A percentile compares a stretch with the other conserved stretches of the same genome.
Conservation (phyloP, 2,329 filamentous ascomycete genomes). For the Colletotrichum theobromicola region DNA sequence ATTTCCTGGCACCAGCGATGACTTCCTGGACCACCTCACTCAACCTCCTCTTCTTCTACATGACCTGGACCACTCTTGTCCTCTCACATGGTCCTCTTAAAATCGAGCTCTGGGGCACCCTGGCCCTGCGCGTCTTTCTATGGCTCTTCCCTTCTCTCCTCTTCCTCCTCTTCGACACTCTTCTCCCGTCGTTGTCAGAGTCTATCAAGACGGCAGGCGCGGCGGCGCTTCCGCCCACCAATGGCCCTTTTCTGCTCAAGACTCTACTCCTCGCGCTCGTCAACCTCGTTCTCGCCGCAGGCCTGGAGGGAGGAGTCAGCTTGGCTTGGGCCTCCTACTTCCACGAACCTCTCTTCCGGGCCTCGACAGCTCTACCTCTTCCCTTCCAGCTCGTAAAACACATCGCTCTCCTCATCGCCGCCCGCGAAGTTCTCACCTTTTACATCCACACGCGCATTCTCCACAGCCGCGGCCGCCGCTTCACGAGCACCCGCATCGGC, state of each 20-base stretch:
- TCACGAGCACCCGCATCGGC: constrained; percentile 36
- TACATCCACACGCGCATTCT: constrained; percentile 75
- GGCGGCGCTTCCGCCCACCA: constrained; percentile 48
- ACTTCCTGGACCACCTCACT: constrained; percentile 79
- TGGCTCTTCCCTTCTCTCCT: constrained; percentile 76
- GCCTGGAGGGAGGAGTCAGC: constrained; percentile 47
- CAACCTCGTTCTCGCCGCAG: constrained; percentile 51
- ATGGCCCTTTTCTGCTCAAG: constrained; percentile 35
- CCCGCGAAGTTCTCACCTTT: constrained; percentile 70
- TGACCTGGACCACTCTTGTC: constrained; percentile 87
- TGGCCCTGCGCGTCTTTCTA: constrained; percentile 70
- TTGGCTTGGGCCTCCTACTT: constrained; percentile 39
- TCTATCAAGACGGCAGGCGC: constrained; percentile 71
- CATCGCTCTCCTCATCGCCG: constrained; percentile 44
- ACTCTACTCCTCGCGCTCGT: constrained; percentile 46
- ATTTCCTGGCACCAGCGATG: constrained; percentile 64
- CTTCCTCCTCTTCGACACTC: constrained; percentile 75
- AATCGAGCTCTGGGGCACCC: constrained; percentile 75
- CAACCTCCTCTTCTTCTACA: constrained; percentile 87
- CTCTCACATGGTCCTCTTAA: constrained; percentile 76
- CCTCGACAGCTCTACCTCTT: constrained; percentile 53
- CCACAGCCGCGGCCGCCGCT: constrained; percentile 49
- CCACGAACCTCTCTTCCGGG: constrained; percentile 48
- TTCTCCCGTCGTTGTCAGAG: constrained; percentile 71
- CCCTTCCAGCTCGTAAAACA: constrained; percentile 61